Evolutionary conservation across 192 early-diverging fungal species (phyloP), one percentile per base, ranked within the genome.

Genomic region (Backusella westeae): DNA sequence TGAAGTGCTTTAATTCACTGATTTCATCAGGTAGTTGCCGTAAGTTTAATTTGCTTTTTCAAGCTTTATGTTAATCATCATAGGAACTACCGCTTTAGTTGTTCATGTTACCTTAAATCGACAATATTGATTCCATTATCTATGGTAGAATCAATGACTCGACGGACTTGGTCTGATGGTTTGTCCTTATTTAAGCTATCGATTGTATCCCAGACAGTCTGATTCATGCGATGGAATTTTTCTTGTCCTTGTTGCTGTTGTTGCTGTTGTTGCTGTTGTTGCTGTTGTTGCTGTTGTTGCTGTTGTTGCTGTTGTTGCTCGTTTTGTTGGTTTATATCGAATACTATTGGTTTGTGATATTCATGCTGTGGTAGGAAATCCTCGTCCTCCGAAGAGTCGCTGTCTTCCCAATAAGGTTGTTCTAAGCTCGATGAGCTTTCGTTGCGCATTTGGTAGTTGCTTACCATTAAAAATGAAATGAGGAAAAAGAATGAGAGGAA

Each of bases 21-120:
- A 81, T 72, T 23, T 78, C 80, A 56, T 75, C 36, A 8, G 80
- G 80, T 41, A 81, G 75, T 35, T 81, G 73, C 6, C 44, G 59
- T 66, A 81, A 75, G 4, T 75, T 68, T 15, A 73, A 41, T 17
- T 81, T 72, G 38, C 79, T 81, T 69, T 26, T 38, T 59, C 12
- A 14, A 53, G 12, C 23, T 19, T 12, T 12, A 4, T 23, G 26
- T 15, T 21, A 15, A 8, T 14, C 14, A 35, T 72, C 29, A 35
- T 12, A 23, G 1, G 12, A 10, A 32, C 15, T 44, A 4, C 42
- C 6, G 12, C 15, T 44, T 44, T 19, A n/a, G 46, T 49, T 49
- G 46, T 7, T 10, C 5, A 49, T 49, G 46, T 49, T 49, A 81
- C 80, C 80, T 77, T 12, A 81, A 44, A 56, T 81, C 73, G 4